Evolutionary conservation across 164 flowering plant species (phyloP).

Genomic region (Stephania cephalantha): DNA sequence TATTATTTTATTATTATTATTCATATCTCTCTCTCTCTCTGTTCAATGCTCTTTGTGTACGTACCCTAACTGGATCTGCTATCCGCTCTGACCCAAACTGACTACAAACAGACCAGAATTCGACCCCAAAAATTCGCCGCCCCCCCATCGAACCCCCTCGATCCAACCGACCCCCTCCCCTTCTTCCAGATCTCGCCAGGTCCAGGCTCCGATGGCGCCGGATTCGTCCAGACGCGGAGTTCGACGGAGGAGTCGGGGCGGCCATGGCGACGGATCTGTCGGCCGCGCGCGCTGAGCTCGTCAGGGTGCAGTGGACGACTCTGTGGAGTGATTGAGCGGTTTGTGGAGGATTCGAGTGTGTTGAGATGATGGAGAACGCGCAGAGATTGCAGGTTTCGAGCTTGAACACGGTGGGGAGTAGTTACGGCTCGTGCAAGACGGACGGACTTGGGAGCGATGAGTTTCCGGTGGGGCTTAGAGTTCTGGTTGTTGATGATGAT

Average conservation of each 20-base stretch:
- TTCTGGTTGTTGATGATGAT: conserved; percentile 83
- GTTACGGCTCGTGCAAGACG: conserved; percentile 23
- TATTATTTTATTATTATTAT: neutral
- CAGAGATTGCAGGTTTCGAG: conserved; percentile 31
- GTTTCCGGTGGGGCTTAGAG: conserved; percentile 77
- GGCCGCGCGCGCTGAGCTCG: neutral
- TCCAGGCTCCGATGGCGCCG: neutral
- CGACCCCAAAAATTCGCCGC: neutral
- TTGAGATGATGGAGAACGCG: conserved; percentile 27
- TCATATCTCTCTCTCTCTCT: neutral
- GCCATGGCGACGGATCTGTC: conserved; percentile 10
- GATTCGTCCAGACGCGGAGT: conserved; percentile 7
- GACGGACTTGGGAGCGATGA: conserved; percentile 31
- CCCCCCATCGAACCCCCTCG: no score
- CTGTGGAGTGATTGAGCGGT: conserved; percentile 2
- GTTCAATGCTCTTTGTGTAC: neutral
- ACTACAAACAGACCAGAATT: conserved; percentile 8
- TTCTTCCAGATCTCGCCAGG: neutral
- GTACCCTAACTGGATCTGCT: conserved; percentile 5
- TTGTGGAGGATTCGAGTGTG: neutral
- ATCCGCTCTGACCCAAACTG: neutral
- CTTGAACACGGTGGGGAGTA: conserved; percentile 16
- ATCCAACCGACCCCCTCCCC: neutral
- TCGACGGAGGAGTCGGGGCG: neutral
- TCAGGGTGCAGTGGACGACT: neutral